Conservation (phyloP, 2,329 filamentous ascomycete genomes). For the Scedosporium minutisporum region DNA sequence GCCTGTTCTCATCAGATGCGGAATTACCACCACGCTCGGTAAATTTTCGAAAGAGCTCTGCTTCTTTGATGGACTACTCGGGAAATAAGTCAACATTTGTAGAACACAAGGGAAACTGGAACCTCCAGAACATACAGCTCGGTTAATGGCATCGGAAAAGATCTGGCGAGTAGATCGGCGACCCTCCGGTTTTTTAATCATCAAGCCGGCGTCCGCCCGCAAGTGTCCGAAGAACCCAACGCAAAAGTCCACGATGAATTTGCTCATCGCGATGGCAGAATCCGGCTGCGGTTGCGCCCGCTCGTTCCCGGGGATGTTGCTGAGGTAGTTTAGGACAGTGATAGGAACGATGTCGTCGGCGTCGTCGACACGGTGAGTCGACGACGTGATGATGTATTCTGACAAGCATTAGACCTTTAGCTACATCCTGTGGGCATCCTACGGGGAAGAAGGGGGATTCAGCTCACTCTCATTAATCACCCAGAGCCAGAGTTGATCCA, state of each 20-base stretch:
- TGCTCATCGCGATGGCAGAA: slow-evolving; percentile 8
- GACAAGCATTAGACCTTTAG: neutral
- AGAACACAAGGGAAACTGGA: neutral
- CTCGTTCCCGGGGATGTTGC: neutral
- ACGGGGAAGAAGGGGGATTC: too few relatives aligned
- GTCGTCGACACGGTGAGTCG: neutral
- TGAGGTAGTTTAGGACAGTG: neutral
- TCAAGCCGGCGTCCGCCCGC: neutral
- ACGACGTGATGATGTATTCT: slow-evolving; percentile 2
- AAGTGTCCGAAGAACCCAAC: slow-evolving; percentile 9
- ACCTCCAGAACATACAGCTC: slow-evolving; percentile 6
- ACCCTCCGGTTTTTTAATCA: slow-evolving; percentile 1
- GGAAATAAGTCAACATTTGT: neutral
- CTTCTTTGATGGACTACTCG: slow-evolving; percentile 2
- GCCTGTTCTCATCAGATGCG: neutral
- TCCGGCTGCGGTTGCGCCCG: neutral
- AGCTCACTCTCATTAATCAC: slow-evolving; percentile 9
- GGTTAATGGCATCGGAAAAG: slow-evolving; percentile 4
- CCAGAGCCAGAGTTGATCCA: slow-evolving; percentile 14
- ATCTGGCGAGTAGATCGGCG: slow-evolving; percentile 1
- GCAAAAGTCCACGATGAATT: slow-evolving; percentile 11
- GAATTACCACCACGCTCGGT: neutral
- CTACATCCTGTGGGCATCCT: too few relatives aligned
- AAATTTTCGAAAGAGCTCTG: neutral
- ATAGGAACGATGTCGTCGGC: neutral